Conservation (phyloP, 192 early-diverging fungal genomes). For the Globomyces pollinis-pini region DNA sequence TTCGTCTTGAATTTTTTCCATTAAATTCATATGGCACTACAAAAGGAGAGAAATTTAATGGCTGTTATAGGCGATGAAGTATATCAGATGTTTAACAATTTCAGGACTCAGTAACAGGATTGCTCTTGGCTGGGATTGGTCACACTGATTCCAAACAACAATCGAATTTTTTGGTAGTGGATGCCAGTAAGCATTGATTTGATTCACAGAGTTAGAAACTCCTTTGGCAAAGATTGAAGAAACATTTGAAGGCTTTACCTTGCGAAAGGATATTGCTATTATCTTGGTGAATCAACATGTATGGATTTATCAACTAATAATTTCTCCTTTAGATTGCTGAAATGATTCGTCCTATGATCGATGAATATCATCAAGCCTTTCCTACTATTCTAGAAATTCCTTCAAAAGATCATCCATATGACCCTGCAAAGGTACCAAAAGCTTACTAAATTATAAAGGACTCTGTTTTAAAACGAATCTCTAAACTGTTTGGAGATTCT, state of each 20-base stretch:
- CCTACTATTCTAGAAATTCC: slow-evolving; percentile 98
- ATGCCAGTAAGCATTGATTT: slow-evolving; percentile 60
- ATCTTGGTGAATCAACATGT: slow-evolving; percentile 94
- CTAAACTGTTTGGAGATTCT: slow-evolving; percentile 47
- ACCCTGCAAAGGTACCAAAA: slow-evolving; percentile 55
- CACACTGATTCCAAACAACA: slow-evolving; percentile 88
- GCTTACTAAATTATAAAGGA: slow-evolving; percentile 27
- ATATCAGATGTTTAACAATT: slow-evolving; percentile 17
- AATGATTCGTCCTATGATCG: slow-evolving; percentile 80
- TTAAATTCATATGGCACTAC: slow-evolving; percentile 6
- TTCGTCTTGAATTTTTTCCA: not conserved
- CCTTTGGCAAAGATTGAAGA: slow-evolving; percentile 47
- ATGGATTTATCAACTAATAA: too few relatives aligned
- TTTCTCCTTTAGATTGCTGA: slow-evolving; percentile 71
- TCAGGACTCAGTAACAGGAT: slow-evolving; percentile 82
- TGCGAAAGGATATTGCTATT: slow-evolving; percentile 94
- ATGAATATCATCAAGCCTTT: slow-evolving; percentile 86
- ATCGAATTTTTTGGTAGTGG: slow-evolving; percentile 94
- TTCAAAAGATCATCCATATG: slow-evolving; percentile 98
- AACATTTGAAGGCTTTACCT: slow-evolving; percentile 76
- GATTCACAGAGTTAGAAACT: slow-evolving; percentile 30
- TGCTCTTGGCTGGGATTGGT: slow-evolving; percentile 95
- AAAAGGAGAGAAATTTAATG: slow-evolving; percentile 43
- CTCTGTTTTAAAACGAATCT: slow-evolving; percentile 47
- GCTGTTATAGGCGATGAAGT: slow-evolving; percentile 52